Evolutionary conservation across 805 yeast genomes (phyloP).

Genomic region (Babjeviella inositovora): DNA sequence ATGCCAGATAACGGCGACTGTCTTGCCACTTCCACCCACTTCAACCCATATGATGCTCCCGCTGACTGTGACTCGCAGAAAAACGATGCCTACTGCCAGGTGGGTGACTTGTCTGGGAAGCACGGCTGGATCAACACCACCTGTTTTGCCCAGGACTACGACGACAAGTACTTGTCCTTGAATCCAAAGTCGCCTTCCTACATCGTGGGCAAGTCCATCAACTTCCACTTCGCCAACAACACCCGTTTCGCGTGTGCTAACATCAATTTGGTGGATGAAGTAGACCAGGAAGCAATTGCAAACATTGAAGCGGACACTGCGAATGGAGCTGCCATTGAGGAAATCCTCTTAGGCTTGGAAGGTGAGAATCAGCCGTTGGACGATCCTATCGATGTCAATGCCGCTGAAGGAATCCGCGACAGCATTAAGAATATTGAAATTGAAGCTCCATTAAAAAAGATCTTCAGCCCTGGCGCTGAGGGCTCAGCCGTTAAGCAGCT

Average conservation of each 20-base stretch:
- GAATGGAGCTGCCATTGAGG: too few relatives aligned
- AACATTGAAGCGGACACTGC: too few relatives aligned
- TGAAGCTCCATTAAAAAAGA: too few relatives aligned
- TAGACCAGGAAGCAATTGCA: too few relatives aligned
- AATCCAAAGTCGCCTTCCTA: slow-evolving; percentile 37
- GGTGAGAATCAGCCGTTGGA: too few relatives aligned
- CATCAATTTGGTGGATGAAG: slow-evolving; percentile 18
- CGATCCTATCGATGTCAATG: too few relatives aligned
- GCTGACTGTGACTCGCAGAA: slow-evolving; percentile 30
- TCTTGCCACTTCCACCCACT: slow-evolving; percentile 36
- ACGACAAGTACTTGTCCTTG: slow-evolving; percentile 52
- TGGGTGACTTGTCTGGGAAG: slow-evolving; percentile 68
- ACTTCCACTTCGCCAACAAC: slow-evolving; percentile 36
- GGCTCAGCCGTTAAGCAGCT: too few relatives aligned
- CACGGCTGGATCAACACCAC: slow-evolving; percentile 62
- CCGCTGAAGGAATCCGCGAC: too few relatives aligned
- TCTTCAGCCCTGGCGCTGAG: too few relatives aligned
- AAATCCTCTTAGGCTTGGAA: too few relatives aligned
- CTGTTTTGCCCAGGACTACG: slow-evolving; percentile 45
- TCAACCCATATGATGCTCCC: slow-evolving; percentile 49
- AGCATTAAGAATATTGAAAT: too few relatives aligned
- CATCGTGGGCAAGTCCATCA: slow-evolving; percentile 40
- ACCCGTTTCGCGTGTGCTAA: slow-evolving; percentile 51
- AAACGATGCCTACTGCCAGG: slow-evolving; percentile 43
- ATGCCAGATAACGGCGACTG: slow-evolving; percentile 37